Conservation (phyloP, 768 basidiomycete species). For the Sporobolomyces pararoseus region DNA sequence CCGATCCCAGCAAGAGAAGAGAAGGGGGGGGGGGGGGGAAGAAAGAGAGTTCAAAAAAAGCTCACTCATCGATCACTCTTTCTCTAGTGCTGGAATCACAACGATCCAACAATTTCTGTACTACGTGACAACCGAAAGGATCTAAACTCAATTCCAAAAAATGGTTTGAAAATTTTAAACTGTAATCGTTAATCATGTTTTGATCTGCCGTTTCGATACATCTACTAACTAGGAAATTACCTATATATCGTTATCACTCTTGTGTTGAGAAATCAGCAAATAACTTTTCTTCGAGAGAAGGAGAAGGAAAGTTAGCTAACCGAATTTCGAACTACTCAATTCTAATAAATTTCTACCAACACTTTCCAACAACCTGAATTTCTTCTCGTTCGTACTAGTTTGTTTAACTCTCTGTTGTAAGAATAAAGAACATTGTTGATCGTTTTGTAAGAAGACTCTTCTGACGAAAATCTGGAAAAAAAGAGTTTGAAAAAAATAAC, state of each 20-base stretch:
- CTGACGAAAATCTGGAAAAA: constrained; percentile 29
- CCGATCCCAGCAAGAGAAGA: too few relatives aligned
- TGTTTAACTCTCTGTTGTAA: constrained; percentile 34
- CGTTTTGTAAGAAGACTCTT: constrained; percentile 28
- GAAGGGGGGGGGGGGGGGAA: too few relatives aligned
- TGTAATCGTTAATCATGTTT: not conserved
- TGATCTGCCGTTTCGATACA: constrained; percentile 36
- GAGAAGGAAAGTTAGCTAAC: not conserved
- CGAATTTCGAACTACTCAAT: constrained; percentile 32
- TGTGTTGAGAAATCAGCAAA: too few relatives aligned
- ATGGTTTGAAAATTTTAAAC: not conserved
- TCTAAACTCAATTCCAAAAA: constrained; percentile 32
- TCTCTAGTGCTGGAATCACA: constrained; percentile 21
- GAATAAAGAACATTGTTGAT: constrained; percentile 42
- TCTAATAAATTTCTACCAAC: constrained; percentile 22
- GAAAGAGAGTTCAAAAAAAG: not conserved
- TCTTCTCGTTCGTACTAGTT: not conserved
- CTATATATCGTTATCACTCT: too few relatives aligned
- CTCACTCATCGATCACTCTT: constrained; percentile 30
- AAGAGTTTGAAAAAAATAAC: not conserved
- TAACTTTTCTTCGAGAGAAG: not conserved
- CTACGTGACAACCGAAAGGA: constrained; percentile 38
- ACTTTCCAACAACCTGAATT: constrained; percentile 9
- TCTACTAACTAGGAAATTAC: constrained; percentile 41
- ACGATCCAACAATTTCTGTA: constrained; percentile 39